These are phyloP conservation scores for Neonectria punicea DNA, from an alignment of 2,329 filamentous ascomycete genomes.

Conservation along the genomic window DNA sequence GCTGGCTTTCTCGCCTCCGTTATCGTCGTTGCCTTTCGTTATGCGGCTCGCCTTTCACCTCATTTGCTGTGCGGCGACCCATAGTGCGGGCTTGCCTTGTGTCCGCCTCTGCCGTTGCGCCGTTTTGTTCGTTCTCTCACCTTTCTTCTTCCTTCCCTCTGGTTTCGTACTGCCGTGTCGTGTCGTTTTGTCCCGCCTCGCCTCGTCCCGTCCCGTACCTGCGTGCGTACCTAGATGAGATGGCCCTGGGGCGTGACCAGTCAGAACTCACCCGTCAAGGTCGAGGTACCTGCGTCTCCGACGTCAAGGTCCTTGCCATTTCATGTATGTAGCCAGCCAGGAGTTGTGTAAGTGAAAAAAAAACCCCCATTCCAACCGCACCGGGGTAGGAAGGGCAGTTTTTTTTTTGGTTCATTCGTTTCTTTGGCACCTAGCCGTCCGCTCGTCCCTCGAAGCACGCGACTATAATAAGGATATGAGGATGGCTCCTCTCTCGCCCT, in stretches of 20 bases:
- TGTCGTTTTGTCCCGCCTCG: not conserved
- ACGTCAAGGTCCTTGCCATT: slow-evolving; percentile 3
- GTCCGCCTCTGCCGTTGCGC: slow-evolving; percentile 11
- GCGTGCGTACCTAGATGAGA: slow-evolving; percentile 2
- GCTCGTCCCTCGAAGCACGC: slow-evolving; percentile 13
- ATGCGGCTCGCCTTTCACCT: not conserved
- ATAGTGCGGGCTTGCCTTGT: not conserved
- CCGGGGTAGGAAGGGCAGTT: slow-evolving; percentile 8
- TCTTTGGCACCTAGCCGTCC: slow-evolving; percentile 12
- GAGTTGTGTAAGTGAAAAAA: slow-evolving; percentile 21
- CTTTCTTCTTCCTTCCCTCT: not conserved
- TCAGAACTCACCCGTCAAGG: slow-evolving; percentile 17
- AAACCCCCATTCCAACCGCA: not conserved
- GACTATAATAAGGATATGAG: slow-evolving; percentile 28
- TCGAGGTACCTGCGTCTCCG: slow-evolving; percentile 13
- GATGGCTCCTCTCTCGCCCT: slow-evolving; percentile 16
- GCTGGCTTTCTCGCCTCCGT: not conserved
- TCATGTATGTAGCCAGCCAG: slow-evolving; percentile 11
- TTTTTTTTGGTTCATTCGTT: not conserved
- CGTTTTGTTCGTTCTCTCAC: slow-evolving; percentile 3
- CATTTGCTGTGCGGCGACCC: not conserved
- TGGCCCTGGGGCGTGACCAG: slow-evolving; percentile 4
- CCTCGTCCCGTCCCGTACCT: not conserved
- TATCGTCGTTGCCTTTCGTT: not conserved
- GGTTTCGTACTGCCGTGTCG: not conserved